phyloP scores from a whole-genome alignment of 257 asterid species.

The Nicotiana noctiflora region DNA sequence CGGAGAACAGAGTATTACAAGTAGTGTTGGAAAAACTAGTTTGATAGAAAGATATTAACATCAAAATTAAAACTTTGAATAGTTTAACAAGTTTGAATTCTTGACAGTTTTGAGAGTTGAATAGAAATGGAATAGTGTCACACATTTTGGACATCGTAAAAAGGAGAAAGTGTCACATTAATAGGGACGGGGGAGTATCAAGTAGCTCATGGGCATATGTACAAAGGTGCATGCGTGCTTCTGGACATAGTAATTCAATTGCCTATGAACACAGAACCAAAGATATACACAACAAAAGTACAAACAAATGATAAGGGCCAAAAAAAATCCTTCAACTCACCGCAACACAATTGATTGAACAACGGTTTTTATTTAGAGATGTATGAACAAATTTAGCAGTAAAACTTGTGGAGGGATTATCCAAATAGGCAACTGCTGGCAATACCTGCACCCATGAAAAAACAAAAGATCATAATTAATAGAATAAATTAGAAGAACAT shows the following conservation, averaged over 20 bases:
- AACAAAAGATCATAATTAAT: background rate
- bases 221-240: background rate
- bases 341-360: conserved; percentile 86
- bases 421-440: conserved; percentile 73
- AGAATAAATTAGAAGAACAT: background rate
- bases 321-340: conserved; percentile 39
- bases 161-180: background rate
- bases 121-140: background rate
- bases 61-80: background rate
- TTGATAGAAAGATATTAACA: background rate
- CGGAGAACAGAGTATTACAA: background rate
- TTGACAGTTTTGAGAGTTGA: background rate
- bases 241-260: background rate
- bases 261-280: background rate
- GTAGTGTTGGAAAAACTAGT: background rate
- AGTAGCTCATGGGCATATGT: background rate
- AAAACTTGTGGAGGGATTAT: conserved; percentile 93
- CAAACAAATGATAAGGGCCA: conserved; percentile 4
- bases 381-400: conserved; percentile 98
- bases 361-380: conserved; percentile 89
- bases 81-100: background rate
- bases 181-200: background rate
- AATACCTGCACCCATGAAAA: conserved; percentile 61
- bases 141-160: background rate
- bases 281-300: conserved; percentile 1